phyloP scores from a whole-genome alignment of 1,139 yeast species.

The Ogataea hybrid region DNA sequence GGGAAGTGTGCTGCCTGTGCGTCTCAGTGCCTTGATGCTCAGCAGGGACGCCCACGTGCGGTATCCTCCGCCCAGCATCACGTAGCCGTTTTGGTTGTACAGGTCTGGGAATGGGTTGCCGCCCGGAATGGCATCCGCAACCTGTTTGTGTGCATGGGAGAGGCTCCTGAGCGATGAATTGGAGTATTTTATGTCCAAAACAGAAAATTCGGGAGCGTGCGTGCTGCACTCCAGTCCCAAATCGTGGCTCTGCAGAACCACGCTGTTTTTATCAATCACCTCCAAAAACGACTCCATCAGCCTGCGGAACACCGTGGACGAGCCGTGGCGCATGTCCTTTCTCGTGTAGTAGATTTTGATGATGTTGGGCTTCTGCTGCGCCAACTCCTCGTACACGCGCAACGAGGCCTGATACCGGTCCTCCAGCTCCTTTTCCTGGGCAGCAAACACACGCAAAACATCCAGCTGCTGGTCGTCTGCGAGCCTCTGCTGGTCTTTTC shows the following conservation, averaged over 20 bases:
- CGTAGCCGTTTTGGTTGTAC: conserved; percentile 52
- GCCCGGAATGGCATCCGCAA: conserved; percentile 15
- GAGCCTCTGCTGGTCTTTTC: conserved; percentile 12
- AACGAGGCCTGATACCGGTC: conserved; percentile 1
- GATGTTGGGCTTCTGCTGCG: conserved; percentile 7
- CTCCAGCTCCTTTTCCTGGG: neutral
- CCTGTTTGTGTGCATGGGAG: conserved; percentile 12
- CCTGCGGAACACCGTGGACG: conserved; percentile 2
- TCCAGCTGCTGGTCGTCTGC: conserved; percentile 10
- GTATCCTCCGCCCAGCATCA: conserved; percentile 60
- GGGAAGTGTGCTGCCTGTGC: conserved; percentile 52
- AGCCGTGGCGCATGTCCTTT: conserved; percentile 2
- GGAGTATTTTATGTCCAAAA: conserved; percentile 8
- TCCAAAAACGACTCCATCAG: conserved; percentile 7
- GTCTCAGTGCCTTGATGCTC: conserved; percentile 50
- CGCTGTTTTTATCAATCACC: conserved; percentile 1
- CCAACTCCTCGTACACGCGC: conserved; percentile 6
- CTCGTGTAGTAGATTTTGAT: conserved; percentile 4
- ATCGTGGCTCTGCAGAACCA: neutral
- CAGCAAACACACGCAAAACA: neutral
- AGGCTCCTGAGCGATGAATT: conserved; percentile 12
- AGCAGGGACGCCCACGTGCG: conserved; percentile 52
- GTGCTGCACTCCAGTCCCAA: neutral
- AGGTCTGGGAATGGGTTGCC: conserved; percentile 15
- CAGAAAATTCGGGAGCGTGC: neutral